Percentiles rank a stretch among this genome's conserved stretches.
Evolutionary conservation across 2,329 filamentous ascomycete genomes (phyloP).

Genomic region (Ceratocystis lukuohia): DNA sequence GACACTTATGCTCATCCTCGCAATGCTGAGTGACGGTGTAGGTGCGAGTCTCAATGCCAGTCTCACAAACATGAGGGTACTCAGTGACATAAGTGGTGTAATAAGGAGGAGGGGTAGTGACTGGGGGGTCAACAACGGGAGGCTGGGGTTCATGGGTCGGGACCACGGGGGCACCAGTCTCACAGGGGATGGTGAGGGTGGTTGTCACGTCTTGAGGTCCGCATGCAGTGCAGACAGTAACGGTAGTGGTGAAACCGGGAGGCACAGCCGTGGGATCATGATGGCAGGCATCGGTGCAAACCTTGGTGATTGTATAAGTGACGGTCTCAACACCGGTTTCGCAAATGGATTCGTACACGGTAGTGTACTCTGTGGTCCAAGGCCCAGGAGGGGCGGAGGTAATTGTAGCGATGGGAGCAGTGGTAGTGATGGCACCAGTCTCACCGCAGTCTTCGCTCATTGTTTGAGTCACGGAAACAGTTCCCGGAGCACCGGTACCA

Average conservation of each 20-base stretch:
- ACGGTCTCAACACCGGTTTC: slow-evolving; percentile 16
- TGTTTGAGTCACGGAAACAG: not conserved
- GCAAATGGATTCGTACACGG: slow-evolving; percentile 17
- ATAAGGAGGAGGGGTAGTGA: not conserved
- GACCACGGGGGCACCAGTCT: not conserved
- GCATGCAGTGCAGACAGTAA: slow-evolving; percentile 8
- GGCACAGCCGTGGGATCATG: slow-evolving; percentile 11
- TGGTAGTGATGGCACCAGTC: not conserved
- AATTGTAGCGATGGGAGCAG: not conserved
- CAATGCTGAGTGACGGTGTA: slow-evolving; percentile 20
- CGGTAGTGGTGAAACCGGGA: slow-evolving; percentile 19
- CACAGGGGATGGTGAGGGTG: slow-evolving; percentile 14
- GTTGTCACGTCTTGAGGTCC: slow-evolving; percentile 1
- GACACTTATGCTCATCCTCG: slow-evolving; percentile 6
- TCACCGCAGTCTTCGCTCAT: not conserved
- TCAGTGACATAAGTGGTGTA: slow-evolving; percentile 18
- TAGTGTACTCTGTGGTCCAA: slow-evolving; percentile 16
- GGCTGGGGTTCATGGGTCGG: not conserved
- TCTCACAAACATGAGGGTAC: slow-evolving; percentile 15
- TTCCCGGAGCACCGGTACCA: not conserved
- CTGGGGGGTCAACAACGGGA: not conserved
- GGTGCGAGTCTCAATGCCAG: slow-evolving; percentile 18
- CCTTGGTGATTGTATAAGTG: slow-evolving; percentile 20
- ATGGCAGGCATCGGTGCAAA: slow-evolving; percentile 13
- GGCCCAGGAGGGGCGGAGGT: not conserved